Evolutionary conservation across 805 yeast genomes (phyloP), one percentile per base, ranked within the genome.

Genomic region (Pichia scutulata): DNA sequence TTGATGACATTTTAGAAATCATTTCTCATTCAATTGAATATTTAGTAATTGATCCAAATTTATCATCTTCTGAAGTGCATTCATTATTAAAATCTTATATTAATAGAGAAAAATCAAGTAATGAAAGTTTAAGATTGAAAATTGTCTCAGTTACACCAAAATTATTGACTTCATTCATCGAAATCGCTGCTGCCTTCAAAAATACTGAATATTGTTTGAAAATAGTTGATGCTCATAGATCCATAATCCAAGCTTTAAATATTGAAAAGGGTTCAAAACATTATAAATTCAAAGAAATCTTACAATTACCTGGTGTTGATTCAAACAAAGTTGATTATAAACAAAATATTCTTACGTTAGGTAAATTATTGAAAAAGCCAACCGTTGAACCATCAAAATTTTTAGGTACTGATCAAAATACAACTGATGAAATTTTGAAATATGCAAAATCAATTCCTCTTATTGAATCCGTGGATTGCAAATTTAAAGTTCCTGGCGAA

Each of bases 401-500:
- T 19, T 70, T 86, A 56, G 86, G 86, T 23, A 75, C 81, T 44
- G 63, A 63, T 21, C 42, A 50, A 19, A 14, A 36, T 14, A 77
- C 76, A 61, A 56, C 70, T 24, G 63, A 64, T 39, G 65, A 71
- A 10, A 66, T 78, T 54, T 65, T 85, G 49, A 63, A 74, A 23
- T 75, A 81, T 51, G 95, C 90, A 1, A 63, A 76, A 3, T 70
- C 75, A 30, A 78, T 89, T 33, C 97, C 97, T 41, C 67, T 73
- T 43, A 66, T 90, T 46, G 80, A 84, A 59, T 70, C 89, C 16
- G 56, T 89, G 26, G 78, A 77, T 47, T 83, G 95, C 41, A 80
- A 78, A 51, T 89, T 89, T 69, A 75, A 77, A 55, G 96, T 92
- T 41, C 92, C 96, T 4, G 98, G 98, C 33, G 97, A 90, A 70